Evolutionary conservation across 768 basidiomycete species (phyloP).

Genomic region (Pisolithus microcarpus): DNA sequence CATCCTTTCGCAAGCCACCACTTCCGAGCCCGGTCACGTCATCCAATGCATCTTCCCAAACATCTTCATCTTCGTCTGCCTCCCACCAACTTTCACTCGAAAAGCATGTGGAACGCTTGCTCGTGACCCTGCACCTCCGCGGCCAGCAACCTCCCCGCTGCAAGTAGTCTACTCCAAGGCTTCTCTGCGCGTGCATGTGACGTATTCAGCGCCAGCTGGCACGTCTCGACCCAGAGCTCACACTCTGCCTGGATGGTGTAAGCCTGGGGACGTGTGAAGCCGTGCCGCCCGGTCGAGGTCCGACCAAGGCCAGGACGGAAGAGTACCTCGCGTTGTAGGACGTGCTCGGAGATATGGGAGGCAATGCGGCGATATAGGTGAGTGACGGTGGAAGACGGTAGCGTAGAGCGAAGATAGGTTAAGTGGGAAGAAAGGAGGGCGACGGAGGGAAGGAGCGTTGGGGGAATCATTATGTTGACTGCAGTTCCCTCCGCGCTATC

Average conservation of each 20-base stretch:
- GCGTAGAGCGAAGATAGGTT: conserved; percentile 51
- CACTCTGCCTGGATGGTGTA: conserved; percentile 61
- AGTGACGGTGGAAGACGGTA: conserved; percentile 53
- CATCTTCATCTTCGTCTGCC: conserved; percentile 8
- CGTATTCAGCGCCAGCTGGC: conserved; percentile 48
- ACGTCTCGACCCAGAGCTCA: conserved; percentile 80
- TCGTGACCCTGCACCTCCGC: conserved; percentile 41
- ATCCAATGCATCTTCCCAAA: conserved; percentile 45
- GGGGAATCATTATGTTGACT: conserved; percentile 46
- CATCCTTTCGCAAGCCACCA: conserved; percentile 56
- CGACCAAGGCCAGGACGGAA: conserved; percentile 66
- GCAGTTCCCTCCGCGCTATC: not conserved
- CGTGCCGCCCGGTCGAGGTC: conserved; percentile 11
- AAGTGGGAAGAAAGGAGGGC: conserved; percentile 79
- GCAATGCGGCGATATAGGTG: conserved; percentile 71
- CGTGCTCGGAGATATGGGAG: conserved; percentile 62
- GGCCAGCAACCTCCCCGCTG: conserved; percentile 62
- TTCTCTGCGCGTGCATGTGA: conserved; percentile 50
- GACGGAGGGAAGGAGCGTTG: conserved; percentile 69
- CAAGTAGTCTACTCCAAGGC: conserved; percentile 70
- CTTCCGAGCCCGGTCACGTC: conserved; percentile 49
- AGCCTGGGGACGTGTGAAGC: conserved; percentile 40
- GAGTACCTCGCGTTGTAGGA: conserved; percentile 75
- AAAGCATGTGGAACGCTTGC: conserved; percentile 9
- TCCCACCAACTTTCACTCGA: conserved; percentile 3